These are phyloP conservation scores for Colletotrichum viniferum DNA, from an alignment of 2,329 filamentous ascomycete species.

Conservation along the genomic window DNA sequence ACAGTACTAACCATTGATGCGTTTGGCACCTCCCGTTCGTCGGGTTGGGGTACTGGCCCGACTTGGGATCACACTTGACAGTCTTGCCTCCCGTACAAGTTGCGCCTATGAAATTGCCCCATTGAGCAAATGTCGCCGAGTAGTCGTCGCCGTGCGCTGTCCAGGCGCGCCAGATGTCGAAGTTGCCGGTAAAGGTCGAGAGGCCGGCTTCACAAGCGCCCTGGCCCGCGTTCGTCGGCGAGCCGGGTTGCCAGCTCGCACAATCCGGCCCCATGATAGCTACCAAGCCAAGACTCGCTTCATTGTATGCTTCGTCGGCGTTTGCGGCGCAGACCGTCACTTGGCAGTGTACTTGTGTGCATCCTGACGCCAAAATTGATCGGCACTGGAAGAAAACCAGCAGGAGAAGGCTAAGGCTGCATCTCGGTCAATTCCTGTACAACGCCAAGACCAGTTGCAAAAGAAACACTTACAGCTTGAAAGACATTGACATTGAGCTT, in stretches of 20 bases:
- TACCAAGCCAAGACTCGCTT: neutral
- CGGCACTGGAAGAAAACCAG: neutral
- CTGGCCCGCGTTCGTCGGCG: neutral
- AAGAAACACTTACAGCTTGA: neutral
- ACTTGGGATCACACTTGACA: neutral
- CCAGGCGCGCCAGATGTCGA: conserved; percentile 1
- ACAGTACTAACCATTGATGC: neutral
- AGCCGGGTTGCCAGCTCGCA: neutral
- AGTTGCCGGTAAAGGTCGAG: neutral
- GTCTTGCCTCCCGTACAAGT: neutral
- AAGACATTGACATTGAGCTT: neutral
- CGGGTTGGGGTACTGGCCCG: neutral
- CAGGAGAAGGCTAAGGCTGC: neutral
- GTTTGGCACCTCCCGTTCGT: neutral
- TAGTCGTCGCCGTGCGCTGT: neutral
- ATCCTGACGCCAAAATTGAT: neutral
- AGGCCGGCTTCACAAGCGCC: neutral
- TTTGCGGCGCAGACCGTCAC: neutral
- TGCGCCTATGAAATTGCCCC: neutral
- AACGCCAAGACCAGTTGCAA: neutral
- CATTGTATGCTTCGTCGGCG: neutral
- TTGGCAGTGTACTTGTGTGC: neutral
- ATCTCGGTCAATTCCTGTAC: neutral
- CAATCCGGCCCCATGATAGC: conserved; percentile 11
- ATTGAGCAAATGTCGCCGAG: neutral